Base-by-base conservation (phyloP, 768 basidiomycete genomes). In the Boletus patriciae region DNA sequence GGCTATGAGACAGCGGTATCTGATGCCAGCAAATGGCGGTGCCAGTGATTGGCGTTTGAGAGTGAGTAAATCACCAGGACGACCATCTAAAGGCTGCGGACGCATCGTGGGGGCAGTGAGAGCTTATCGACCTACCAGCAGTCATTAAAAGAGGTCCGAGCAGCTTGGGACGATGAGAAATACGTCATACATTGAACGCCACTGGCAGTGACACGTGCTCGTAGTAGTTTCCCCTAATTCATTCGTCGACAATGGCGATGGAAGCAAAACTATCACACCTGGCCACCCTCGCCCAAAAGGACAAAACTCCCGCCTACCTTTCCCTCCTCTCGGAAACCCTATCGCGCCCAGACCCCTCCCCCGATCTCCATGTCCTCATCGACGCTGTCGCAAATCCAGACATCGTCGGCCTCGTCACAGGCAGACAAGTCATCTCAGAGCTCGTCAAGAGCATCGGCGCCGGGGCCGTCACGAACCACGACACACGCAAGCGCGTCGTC, bases 301-400 rank as follows among this genome's bases (percentile, higher is more conserved):
- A 95, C 76, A 93, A 92, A 66, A 90, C 84, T 0, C 78, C 86
- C 9, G 88, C 85, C 6, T 92, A 87, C 64, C 78, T 86, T 41
- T 73, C 86, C 18, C 79, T 92, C 36, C 81, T 94, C 50, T 79
- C 83, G 34, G 82, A 86, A 45, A 78, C 87, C 48, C 70, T 92
- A n/a, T 69, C 85, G 9, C 77, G 80, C 46, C 62, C 78, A 51
- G 77, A 82, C 62, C 72, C 10, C 71, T 87, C 42, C 19, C 63
- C 69, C 36, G 86, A 90, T 70, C 73, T 95, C 23, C 88, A 87
- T 61, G 68, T 79, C 7, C 80, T 95, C 59, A 84, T 94, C 56
- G 85, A 92, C 65, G 83, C 86, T 62, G 88, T 91, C 59, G 85
- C 92, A 57, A 89, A 90, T 69, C 87, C 92, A 59, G 92, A 93